Conservation (phyloP, 73 alveolate species). For the Diophrys appendiculata region DNA sequence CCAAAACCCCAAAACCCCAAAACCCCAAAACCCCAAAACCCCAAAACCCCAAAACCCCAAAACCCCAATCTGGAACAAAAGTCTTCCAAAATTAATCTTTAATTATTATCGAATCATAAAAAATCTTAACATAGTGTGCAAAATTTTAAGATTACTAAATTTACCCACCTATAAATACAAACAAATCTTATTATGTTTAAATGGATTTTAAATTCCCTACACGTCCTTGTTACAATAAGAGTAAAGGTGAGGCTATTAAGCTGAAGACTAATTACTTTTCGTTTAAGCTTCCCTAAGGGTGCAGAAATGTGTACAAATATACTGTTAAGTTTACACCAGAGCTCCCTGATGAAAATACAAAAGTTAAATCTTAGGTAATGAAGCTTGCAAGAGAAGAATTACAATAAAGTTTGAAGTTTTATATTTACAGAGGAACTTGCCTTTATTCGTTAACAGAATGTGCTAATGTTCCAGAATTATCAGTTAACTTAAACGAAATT, state of each 20-base stretch:
- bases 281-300: no score
- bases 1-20: conserved; percentile 7
- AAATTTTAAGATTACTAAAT: not conserved
- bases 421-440: conserved; percentile 19
- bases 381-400: not conserved
- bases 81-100: not conserved
- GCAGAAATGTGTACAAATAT: no score
- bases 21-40: conserved; percentile 30
- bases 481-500: not conserved
- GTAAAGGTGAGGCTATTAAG: no score
- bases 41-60: conserved; percentile 22
- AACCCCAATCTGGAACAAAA: conserved; percentile 19
- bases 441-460: conserved; percentile 9
- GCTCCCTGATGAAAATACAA: conserved; percentile 25
- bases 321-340: conserved; percentile 29
- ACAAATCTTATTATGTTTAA: no score
- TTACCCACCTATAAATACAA: no score
- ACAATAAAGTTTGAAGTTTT: conserved; percentile 3
- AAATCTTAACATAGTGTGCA: not conserved
- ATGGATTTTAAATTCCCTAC: no score
- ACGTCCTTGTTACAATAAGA: no score
- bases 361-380: conserved; percentile 6
- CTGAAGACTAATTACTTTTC: no score
- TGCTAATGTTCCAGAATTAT: not conserved
- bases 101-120: not conserved